These are phyloP conservation scores for Apiospora aurea DNA, from an alignment of 2,329 filamentous ascomycete genomes.

Conservation along the genomic window DNA sequence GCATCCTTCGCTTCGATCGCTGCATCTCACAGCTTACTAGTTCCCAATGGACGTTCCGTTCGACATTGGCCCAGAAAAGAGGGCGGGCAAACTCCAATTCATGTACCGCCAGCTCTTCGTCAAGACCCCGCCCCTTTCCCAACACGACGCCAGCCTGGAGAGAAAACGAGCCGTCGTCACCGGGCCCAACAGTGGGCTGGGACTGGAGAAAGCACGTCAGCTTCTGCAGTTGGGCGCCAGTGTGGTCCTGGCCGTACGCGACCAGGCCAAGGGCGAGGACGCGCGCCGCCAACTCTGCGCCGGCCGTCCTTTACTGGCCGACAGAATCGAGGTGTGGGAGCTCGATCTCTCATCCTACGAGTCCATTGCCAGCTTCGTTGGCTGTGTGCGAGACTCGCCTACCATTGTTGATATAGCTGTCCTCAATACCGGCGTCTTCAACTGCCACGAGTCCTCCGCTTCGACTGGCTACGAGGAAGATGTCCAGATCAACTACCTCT, in stretches of 20 bases:
- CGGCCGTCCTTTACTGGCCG: conserved; percentile 39
- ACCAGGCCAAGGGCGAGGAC: conserved; percentile 48
- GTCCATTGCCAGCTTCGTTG: conserved; percentile 51
- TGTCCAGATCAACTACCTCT: conserved; percentile 50
- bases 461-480: conserved; percentile 46
- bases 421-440: conserved; percentile 52
- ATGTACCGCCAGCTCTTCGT: conserved; percentile 23
- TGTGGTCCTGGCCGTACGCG: conserved; percentile 57
- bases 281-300: conserved; percentile 45
- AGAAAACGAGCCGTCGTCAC: conserved; percentile 51
- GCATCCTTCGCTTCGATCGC: no score
- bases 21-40: no score
- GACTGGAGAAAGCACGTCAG: conserved; percentile 51
- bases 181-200: conserved; percentile 56
- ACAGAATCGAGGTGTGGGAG: conserved; percentile 53
- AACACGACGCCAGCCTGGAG: neutral
- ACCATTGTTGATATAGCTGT: conserved; percentile 51
- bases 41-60: no score
- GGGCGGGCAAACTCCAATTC: neutral
- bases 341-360: conserved; percentile 57
- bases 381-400: conserved; percentile 34
- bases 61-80: no score
- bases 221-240: conserved; percentile 48
- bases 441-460: conserved; percentile 32
- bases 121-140: neutral